phyloP scores from a whole-genome alignment of 1,284 basidiomycete species.

The Trichosporon sp. region DNA sequence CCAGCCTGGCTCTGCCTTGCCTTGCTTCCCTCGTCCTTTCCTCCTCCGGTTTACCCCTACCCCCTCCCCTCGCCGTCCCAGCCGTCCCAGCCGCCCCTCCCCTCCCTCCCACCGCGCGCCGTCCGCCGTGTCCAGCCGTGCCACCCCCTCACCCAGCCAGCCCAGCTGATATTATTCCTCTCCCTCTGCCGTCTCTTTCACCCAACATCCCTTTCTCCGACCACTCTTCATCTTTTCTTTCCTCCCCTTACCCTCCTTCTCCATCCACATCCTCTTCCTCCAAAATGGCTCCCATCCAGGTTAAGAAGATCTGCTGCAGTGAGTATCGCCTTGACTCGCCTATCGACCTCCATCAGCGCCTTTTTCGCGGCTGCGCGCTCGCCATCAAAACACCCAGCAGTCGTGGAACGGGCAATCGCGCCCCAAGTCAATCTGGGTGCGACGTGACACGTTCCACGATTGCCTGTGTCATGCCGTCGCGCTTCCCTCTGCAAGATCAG shows the following conservation, averaged over 20 bases:
- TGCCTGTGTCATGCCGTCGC: background rate
- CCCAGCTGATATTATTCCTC: background rate
- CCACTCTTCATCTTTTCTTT: constrained; percentile 5
- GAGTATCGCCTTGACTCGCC: constrained; percentile 45
- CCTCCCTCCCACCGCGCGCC: background rate
- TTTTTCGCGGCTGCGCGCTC: background rate
- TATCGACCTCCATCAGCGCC: background rate
- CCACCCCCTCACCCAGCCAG: background rate
- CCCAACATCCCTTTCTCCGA: background rate
- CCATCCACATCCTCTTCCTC: background rate
- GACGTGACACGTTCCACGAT: background rate
- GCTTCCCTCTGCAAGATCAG: background rate
- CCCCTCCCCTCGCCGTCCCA: background rate
- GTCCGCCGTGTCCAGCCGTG: background rate
- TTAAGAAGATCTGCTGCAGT: constrained; percentile 89
- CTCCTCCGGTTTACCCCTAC: background rate
- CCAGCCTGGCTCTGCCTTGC: too few species aligned
- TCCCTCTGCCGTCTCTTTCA: background rate
- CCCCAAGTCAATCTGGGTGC: background rate
- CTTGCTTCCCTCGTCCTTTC: too few species aligned
- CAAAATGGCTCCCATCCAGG: constrained; percentile 54
- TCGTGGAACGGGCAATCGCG: background rate
- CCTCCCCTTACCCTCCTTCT: background rate
- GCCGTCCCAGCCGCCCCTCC: background rate
- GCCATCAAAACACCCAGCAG: background rate